Percentiles rank a stretch among this genome's conserved stretches.
These are phyloP conservation scores for Hortiboletus flavorubellus DNA, from an alignment of 768 basidiomycete genomes.

Conservation along the genomic window DNA sequence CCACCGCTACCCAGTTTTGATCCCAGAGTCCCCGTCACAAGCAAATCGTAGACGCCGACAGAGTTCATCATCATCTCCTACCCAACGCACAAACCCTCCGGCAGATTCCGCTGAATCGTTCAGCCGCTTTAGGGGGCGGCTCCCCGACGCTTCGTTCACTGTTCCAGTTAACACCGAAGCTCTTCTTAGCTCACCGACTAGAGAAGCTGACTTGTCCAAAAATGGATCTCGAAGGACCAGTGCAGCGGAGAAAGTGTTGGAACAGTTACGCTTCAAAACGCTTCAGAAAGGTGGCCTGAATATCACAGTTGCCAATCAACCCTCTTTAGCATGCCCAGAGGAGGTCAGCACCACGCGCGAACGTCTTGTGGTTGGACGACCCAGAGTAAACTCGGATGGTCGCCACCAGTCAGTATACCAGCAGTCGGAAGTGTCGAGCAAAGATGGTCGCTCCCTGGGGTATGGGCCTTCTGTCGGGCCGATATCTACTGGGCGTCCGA, in stretches of 20 bases:
- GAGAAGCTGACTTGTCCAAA: slow-evolving; percentile 34
- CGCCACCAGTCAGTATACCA: slow-evolving; percentile 24
- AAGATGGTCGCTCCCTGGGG: slow-evolving; percentile 20
- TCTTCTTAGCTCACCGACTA: slow-evolving; percentile 25
- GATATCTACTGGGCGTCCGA: slow-evolving; percentile 41
- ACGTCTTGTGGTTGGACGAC: slow-evolving; percentile 16
- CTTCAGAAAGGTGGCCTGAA: slow-evolving; percentile 42
- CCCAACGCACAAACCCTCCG: slow-evolving; percentile 8
- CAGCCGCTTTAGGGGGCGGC: slow-evolving; percentile 20
- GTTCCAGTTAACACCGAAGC: slow-evolving; percentile 18
- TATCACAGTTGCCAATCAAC: slow-evolving; percentile 13
- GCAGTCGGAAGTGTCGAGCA: slow-evolving; percentile 22
- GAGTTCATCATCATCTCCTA: slow-evolving; percentile 27
- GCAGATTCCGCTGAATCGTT: slow-evolving; percentile 13
- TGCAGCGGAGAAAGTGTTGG: slow-evolving; percentile 66
- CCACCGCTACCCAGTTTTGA: slow-evolving; percentile 86
- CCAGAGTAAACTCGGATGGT: slow-evolving; percentile 30
- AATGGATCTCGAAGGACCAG: slow-evolving; percentile 48
- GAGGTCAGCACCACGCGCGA: slow-evolving; percentile 14
- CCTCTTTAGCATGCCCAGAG: slow-evolving; percentile 19
- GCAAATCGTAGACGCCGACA: slow-evolving; percentile 27
- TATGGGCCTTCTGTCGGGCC: slow-evolving; percentile 23
- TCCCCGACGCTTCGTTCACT: slow-evolving; percentile 20
- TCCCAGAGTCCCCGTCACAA: slow-evolving; percentile 36
- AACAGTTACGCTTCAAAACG: slow-evolving; percentile 58